Evolutionary conservation across 2,329 filamentous ascomycete species (phyloP).

Genomic region (Stachybotrys elegans): DNA sequence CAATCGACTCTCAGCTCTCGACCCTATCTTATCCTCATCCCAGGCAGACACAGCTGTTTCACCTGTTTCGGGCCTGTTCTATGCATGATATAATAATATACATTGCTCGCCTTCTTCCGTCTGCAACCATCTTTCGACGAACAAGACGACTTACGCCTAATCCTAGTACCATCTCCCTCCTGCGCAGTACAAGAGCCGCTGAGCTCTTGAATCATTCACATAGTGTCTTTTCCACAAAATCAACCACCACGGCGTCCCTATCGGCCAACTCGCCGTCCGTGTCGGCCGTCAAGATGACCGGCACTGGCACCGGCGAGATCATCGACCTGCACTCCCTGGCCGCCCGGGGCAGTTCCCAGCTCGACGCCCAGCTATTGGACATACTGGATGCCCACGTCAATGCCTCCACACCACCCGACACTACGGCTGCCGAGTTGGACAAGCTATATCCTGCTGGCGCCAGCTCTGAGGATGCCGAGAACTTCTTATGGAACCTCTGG

Average conservation of each 20-base stretch:
- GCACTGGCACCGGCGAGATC: neutral
- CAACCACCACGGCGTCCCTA: neutral
- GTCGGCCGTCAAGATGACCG: conserved; percentile 4
- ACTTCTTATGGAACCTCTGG: conserved; percentile 25
- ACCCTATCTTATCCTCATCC: no score
- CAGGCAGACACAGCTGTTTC: no score
- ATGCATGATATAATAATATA: no score
- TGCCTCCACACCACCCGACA: conserved; percentile 11
- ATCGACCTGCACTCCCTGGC: conserved; percentile 6
- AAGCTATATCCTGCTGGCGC: conserved; percentile 14
- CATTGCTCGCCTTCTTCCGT: no score
- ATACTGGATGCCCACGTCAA: conserved; percentile 20
- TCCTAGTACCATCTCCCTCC: no score
- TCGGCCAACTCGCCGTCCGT: neutral
- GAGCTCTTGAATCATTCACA: no score
- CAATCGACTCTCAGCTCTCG: no score
- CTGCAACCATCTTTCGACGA: no score
- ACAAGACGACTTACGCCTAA: no score
- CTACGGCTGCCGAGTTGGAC: conserved; percentile 18
- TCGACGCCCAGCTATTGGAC: conserved; percentile 13
- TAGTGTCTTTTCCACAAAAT: no score
- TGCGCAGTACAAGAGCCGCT: no score
- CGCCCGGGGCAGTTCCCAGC: neutral
- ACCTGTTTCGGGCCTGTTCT: no score
- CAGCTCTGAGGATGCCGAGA: conserved; percentile 12